phyloP scores from a whole-genome alignment of 83 land plant species.

The Picea abies region DNA sequence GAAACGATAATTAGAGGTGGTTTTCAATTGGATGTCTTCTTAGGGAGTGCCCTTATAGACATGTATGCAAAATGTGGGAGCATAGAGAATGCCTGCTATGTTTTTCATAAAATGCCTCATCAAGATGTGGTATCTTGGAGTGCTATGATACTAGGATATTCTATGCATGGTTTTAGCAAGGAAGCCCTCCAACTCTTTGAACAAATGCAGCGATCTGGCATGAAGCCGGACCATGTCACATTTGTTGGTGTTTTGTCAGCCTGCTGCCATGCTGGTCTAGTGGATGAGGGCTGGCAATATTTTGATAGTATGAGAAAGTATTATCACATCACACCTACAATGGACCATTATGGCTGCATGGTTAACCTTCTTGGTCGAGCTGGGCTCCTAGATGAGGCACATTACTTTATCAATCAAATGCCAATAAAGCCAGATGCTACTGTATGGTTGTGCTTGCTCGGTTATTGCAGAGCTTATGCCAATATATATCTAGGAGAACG shows the following conservation, averaged over 20 bases:
- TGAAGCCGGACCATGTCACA: constrained; percentile 42
- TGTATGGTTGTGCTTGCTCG: constrained; percentile 20
- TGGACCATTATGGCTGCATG: constrained; percentile 50
- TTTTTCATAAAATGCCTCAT: background rate
- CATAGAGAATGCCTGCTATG: background rate
- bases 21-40: background rate
- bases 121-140: constrained; percentile 18
- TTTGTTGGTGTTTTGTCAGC: constrained; percentile 50
- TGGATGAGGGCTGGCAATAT: constrained; percentile 30
- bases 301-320: constrained; percentile 32
- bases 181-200: constrained; percentile 29
- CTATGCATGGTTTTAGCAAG: constrained; percentile 3
- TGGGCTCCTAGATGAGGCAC: constrained; percentile 40
- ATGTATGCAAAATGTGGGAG: constrained; percentile 22
- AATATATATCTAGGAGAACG: constrained; percentile 26
- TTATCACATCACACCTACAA: constrained; percentile 24
- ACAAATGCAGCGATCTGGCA: constrained; percentile 20
- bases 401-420: constrained; percentile 25
- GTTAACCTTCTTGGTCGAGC: constrained; percentile 47
- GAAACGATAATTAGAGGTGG: constrained; percentile 11
- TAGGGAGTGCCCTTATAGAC: constrained; percentile 20
- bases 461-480: constrained; percentile 7
- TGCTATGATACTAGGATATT: constrained; percentile 18
- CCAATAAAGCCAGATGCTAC: constrained; percentile 22
- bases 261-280: constrained; percentile 46